A percentile compares a stretch with the other conserved stretches of the same genome.
These are phyloP conservation scores for Nakataea oryzae DNA, from an alignment of 2,329 filamentous ascomycete species.

Conservation along the genomic window DNA sequence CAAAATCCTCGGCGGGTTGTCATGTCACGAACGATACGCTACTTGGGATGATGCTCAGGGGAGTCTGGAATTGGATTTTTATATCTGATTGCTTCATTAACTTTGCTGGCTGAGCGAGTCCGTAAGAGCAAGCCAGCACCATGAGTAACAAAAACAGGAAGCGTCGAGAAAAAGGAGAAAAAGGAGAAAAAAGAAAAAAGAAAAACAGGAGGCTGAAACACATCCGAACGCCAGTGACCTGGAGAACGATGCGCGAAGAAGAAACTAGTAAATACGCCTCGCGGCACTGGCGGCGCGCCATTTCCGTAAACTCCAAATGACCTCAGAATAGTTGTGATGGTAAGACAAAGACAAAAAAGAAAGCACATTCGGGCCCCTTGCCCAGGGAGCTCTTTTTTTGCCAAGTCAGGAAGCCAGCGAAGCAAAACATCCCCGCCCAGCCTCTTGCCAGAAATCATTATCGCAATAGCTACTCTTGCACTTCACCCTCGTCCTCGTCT, in stretches of 20 bases:
- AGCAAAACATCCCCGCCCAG: not conserved
- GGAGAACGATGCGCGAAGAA: not conserved
- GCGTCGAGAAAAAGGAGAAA: not conserved
- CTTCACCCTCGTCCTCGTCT: slow-evolving; percentile 18
- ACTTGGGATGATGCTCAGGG: not conserved
- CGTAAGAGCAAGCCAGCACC: no score
- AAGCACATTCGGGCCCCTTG: not conserved
- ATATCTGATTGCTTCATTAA: not conserved
- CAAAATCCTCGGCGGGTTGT: not conserved
- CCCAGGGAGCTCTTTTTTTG: not conserved
- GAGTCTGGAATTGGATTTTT: not conserved
- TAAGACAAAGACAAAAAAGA: not conserved
- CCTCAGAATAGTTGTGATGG: not conserved
- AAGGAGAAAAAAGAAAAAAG: not conserved
- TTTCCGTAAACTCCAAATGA: not conserved
- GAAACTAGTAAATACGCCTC: not conserved
- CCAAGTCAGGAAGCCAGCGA: not conserved
- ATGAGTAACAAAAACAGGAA: not conserved
- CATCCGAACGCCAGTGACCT: not conserved
- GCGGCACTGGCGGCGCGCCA: no score
- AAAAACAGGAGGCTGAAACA: not conserved
- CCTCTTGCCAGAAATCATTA: not conserved
- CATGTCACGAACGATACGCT: not conserved
- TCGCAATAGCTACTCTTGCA: slow-evolving; percentile 6
- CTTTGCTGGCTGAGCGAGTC: not conserved